phyloP scores from a whole-genome alignment of 2,329 filamentous ascomycete genomes.

The Aspergillus jensenii region DNA sequence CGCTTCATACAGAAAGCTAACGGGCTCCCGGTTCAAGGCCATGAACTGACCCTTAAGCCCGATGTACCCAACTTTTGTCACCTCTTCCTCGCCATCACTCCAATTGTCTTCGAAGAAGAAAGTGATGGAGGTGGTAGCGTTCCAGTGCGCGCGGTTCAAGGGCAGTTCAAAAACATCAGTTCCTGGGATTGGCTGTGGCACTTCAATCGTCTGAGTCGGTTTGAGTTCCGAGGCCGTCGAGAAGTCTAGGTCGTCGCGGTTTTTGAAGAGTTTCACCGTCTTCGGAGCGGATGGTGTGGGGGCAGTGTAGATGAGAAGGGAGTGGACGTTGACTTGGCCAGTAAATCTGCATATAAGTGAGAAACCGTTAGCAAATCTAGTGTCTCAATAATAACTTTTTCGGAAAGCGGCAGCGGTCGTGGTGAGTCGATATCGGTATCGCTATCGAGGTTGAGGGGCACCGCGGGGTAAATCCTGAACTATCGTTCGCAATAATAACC shows the following conservation, averaged over 20 bases:
- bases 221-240: constrained; percentile 65
- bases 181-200: constrained; percentile 66
- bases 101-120: constrained; percentile 95
- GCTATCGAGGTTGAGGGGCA: constrained; percentile 15
- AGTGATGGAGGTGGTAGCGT: constrained; percentile 75
- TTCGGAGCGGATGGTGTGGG: constrained; percentile 68
- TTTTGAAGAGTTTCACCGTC: constrained; percentile 84
- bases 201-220: constrained; percentile 73
- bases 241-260: constrained; percentile 87
- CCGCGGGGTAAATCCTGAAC: constrained; percentile 19
- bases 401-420: background rate
- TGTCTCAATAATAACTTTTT: background rate
- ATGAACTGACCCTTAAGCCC: constrained; percentile 96
- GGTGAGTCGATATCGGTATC: background rate
- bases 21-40: constrained; percentile 76
- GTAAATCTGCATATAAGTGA: constrained; percentile 66
- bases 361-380: background rate
- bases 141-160: constrained; percentile 85
- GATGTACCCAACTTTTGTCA: constrained; percentile 75
- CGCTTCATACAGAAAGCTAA: constrained; percentile 88
- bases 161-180: constrained; percentile 77
- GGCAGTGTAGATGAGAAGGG: constrained; percentile 80
- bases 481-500: background rate
- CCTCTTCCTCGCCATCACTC: constrained; percentile 73
- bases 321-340: constrained; percentile 88